phyloP scores from a whole-genome alignment of 441 rosid species.

The Metrosideros polymorpha region DNA sequence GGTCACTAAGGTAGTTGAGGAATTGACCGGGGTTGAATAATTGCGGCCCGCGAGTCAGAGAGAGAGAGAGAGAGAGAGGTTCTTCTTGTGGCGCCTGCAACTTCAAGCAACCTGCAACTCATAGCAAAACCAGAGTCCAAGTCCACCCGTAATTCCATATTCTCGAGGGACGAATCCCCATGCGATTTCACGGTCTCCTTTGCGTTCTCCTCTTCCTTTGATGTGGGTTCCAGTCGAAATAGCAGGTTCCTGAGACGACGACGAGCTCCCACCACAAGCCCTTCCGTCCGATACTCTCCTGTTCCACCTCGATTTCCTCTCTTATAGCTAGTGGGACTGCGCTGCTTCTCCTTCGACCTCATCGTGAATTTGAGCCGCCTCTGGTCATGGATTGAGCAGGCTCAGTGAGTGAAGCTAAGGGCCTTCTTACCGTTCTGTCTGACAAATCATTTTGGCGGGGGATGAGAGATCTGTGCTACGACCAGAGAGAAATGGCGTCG shows the following conservation, averaged over 20 bases:
- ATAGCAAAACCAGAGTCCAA: not conserved
- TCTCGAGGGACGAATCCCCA: not conserved
- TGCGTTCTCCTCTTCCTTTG: not conserved
- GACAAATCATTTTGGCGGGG: not conserved
- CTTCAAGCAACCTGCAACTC: slow-evolving; percentile 3
- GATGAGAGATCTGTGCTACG: not conserved
- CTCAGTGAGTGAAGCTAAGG: not conserved
- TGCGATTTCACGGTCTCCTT: not conserved
- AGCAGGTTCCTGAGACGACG: not conserved
- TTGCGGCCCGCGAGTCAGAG: slow-evolving; percentile 25
- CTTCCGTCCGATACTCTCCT: not conserved
- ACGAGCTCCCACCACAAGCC: not conserved
- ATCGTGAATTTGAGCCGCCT: not conserved
- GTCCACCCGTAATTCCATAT: not conserved
- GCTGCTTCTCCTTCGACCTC: not conserved
- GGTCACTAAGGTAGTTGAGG: slow-evolving; percentile 37
- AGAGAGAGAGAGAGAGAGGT: not conserved
- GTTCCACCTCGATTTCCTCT: not conserved
- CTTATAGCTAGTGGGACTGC: not conserved
- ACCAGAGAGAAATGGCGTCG: not conserved
- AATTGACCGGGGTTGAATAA: slow-evolving; percentile 80
- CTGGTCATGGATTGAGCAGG: not conserved
- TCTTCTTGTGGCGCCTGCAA: slow-evolving; percentile 16
- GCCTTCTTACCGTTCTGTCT: not conserved
- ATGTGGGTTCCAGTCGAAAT: not conserved